Conservation (phyloP, 345 rosid genomes). For the Cochlearia excelsa region DNA sequence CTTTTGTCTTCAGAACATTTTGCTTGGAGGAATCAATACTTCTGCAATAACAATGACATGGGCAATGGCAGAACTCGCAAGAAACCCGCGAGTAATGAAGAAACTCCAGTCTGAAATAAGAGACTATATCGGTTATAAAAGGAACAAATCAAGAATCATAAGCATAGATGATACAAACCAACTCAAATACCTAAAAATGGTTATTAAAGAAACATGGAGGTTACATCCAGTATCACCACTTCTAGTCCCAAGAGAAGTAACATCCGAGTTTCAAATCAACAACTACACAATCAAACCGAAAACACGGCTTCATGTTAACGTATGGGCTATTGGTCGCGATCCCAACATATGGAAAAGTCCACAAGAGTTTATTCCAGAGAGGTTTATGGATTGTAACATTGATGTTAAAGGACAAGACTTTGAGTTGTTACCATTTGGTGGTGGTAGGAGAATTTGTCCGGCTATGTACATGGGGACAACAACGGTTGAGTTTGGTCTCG, state of each 20-base stretch:
- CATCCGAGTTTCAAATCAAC: slow-evolving; percentile 25
- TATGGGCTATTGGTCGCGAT: slow-evolving; percentile 41
- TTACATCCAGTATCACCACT: slow-evolving; percentile 44
- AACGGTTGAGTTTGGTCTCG: slow-evolving; percentile 35
- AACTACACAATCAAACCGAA: slow-evolving; percentile 37
- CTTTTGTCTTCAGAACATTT: slow-evolving; percentile 32
- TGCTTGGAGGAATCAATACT: slow-evolving; percentile 47
- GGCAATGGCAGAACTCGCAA: slow-evolving; percentile 61
- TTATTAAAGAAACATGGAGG: slow-evolving; percentile 43
- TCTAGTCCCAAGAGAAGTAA: slow-evolving; percentile 42
- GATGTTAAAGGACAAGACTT: slow-evolving; percentile 23
- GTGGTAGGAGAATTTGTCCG: slow-evolving; percentile 43
- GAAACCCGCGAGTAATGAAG: slow-evolving; percentile 49
- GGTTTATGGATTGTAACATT: slow-evolving; percentile 34
- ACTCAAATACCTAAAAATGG: slow-evolving; percentile 41
- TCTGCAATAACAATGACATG: slow-evolving; percentile 43
- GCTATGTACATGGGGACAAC: slow-evolving; percentile 32
- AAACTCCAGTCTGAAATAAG: slow-evolving; percentile 53
- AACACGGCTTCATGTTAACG: slow-evolving; percentile 40
- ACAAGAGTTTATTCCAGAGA: slow-evolving; percentile 39
- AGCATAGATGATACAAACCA: slow-evolving; percentile 15
- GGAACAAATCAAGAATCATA: slow-evolving; percentile 20
- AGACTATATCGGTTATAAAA: slow-evolving; percentile 21
- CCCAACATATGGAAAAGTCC: slow-evolving; percentile 36
- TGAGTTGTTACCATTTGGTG: too few species aligned